phyloP scores from a whole-genome alignment of 768 basidiomycete genomes.

The Leccinum broughii region DNA sequence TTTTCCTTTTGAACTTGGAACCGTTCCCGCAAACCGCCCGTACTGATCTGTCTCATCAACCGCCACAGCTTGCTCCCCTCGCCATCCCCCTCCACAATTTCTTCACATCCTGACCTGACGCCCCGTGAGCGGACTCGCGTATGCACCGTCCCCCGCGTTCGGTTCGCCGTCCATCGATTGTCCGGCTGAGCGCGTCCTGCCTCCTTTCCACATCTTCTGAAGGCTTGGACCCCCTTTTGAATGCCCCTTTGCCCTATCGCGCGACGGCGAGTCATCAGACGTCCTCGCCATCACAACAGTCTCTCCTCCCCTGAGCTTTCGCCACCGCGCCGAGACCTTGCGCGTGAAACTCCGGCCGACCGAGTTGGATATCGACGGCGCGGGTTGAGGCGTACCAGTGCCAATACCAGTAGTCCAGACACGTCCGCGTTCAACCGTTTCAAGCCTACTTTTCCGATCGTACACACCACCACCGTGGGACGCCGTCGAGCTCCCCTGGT shows the following conservation, averaged over 20 bases:
- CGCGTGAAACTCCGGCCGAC: conserved; percentile 31
- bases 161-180: conserved; percentile 20
- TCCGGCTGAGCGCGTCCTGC: conserved; percentile 10
- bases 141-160: conserved; percentile 10
- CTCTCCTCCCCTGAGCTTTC: conserved; percentile 19
- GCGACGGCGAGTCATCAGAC: conserved; percentile 29
- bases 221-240: conserved; percentile 34
- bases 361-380: conserved; percentile 12
- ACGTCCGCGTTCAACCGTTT: conserved; percentile 3
- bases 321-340: conserved; percentile 40
- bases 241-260: conserved; percentile 10
- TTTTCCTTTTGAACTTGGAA: conserved; percentile 13
- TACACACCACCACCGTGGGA: conserved; percentile 9
- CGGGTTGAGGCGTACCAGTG: neutral
- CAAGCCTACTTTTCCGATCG: conserved; percentile 17
- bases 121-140: conserved; percentile 14
- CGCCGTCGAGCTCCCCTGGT: conserved; percentile 18
- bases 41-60: conserved; percentile 69
- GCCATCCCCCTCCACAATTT: conserved; percentile 2
- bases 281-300: conserved; percentile 1
- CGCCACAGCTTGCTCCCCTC: conserved; percentile 59
- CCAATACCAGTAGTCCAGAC: neutral
- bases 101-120: conserved; percentile 12
- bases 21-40: conserved; percentile 61
- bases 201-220: conserved; percentile 29